These are phyloP conservation scores for Astrothelium subdiscretum DNA, from an alignment of 495 filamentous ascomycete genomes.

Conservation along the genomic window DNA sequence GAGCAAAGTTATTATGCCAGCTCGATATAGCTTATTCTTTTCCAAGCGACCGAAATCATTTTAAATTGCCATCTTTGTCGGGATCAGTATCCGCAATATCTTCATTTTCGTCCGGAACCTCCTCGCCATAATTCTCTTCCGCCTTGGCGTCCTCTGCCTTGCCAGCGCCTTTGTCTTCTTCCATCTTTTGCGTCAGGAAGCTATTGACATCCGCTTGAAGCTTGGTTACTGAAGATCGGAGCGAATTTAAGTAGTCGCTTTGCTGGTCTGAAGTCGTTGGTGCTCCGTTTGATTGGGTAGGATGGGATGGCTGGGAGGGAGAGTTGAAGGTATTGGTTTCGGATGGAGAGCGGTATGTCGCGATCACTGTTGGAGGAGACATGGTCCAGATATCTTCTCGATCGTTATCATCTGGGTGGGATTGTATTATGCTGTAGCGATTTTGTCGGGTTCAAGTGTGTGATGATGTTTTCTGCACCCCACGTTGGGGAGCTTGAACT, in stretches of 20 bases:
- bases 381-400: not conserved
- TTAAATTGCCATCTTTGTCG: not conserved
- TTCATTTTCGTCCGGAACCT: conserved; percentile 49
- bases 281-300: conserved; percentile 25
- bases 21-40: too few species aligned
- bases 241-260: conserved; percentile 54
- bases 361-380: conserved; percentile 27
- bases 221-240: conserved; percentile 47
- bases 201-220: conserved; percentile 69
- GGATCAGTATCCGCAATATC: not conserved
- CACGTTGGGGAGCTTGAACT: too few species aligned
- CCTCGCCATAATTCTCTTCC: conserved; percentile 81
- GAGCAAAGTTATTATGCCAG: too few species aligned
- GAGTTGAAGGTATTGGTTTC: conserved; percentile 31
- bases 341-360: conserved; percentile 49
- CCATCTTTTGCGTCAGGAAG: conserved; percentile 80
- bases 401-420: too few species aligned
- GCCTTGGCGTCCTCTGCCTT: conserved; percentile 52
- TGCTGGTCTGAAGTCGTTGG: conserved; percentile 37
- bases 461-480: too few species aligned
- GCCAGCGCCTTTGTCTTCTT: conserved; percentile 58
- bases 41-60: not conserved
- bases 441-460: too few species aligned
- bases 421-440: too few species aligned
- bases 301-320: conserved; percentile 16